Conservation (phyloP, 164 flowering plant genomes). For the Saururus chinensis region DNA sequence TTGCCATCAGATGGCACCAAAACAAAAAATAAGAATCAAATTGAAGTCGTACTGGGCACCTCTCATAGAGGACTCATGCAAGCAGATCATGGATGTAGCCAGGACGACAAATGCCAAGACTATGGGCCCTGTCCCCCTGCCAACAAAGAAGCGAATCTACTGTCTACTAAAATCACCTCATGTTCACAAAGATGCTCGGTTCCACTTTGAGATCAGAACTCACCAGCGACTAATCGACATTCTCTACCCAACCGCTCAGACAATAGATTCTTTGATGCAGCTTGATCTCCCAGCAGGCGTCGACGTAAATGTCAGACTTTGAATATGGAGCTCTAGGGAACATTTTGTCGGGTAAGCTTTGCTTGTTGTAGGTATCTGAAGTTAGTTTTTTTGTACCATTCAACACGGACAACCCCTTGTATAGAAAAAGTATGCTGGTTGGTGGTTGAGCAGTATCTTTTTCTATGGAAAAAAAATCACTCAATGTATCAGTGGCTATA, state of each 20-base stretch:
- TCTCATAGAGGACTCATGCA: constrained; percentile 89
- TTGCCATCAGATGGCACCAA: constrained; percentile 60
- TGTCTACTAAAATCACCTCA: constrained; percentile 97
- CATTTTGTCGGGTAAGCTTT: no score
- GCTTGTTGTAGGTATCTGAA: background rate
- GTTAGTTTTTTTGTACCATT: background rate
- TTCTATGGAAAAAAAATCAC: no score
- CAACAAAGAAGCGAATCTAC: constrained; percentile 73
- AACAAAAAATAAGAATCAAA: constrained; percentile 90
- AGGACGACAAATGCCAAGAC: constrained; percentile 84
- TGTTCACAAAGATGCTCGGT: constrained; percentile 94
- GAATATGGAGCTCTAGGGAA: constrained; percentile 3
- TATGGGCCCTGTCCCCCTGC: constrained; percentile 92
- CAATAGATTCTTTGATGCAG: constrained; percentile 91
- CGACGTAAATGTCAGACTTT: constrained; percentile 92
- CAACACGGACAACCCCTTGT: no score
- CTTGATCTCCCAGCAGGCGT: constrained; percentile 97
- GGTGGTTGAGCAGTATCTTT: no score
- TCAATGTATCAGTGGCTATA: no score
- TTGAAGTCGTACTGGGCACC: constrained; percentile 86
- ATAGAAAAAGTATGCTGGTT: no score
- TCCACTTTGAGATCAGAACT: constrained; percentile 90
- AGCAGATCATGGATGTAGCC: constrained; percentile 94
- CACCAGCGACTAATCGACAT: constrained; percentile 94
- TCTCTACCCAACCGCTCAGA: constrained; percentile 88